Base-by-base conservation (phyloP, 495 filamentous ascomycete genomes). In the Penicillium roqueforti region DNA sequence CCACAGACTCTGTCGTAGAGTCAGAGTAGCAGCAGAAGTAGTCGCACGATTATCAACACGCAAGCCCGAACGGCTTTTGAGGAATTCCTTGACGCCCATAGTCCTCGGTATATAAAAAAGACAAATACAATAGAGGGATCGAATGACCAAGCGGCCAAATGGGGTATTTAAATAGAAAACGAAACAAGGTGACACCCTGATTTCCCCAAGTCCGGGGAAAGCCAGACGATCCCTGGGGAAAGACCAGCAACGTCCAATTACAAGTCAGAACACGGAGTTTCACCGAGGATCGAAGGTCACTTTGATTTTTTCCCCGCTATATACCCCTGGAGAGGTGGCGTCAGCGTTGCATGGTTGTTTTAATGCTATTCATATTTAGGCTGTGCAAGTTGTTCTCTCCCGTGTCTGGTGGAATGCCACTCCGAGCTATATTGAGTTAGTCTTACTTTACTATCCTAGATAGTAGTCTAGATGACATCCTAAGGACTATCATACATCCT, bases 1-100 rank as follows among this genome's bases (percentile, higher is more conserved):
- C 59, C 74, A 67, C 36, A 84, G 58, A 51, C 79, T 82, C 62
- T 83, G 77, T 16, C 82, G 69, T 19, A 87, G 61, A 9, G 83
- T 86, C 29, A 86, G 68, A 34, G 80, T 78, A 14, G 78, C 79
- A 0, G 82, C 81, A 3, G 69, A 73, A 4, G 83, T 85, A 18
- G 70, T 76, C 62, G 72, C 68, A 47, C 76, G 68, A 58, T 84
- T 71, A 48, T 75, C 70, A 14, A 72, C 59, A 16, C 65, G 56
- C 23, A 73, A 56, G 37, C 66, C 62, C 6, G 68, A 69, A 6
- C 71, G 69, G 34, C 47, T 66, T 37, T 69, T 68, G 23, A 74
- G n/a, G 50, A 70, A 59, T 2, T 57, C 32, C 42, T 59, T 57
- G 16, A 72, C 32, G 1, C 65, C 65, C 69, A 72, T 72, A n/a